Percentiles rank a stretch among this genome's conserved stretches.
These are phyloP conservation scores for Saccharomycopsis vini DNA, from an alignment of 805 yeast genomes.

Conservation along the genomic window DNA sequence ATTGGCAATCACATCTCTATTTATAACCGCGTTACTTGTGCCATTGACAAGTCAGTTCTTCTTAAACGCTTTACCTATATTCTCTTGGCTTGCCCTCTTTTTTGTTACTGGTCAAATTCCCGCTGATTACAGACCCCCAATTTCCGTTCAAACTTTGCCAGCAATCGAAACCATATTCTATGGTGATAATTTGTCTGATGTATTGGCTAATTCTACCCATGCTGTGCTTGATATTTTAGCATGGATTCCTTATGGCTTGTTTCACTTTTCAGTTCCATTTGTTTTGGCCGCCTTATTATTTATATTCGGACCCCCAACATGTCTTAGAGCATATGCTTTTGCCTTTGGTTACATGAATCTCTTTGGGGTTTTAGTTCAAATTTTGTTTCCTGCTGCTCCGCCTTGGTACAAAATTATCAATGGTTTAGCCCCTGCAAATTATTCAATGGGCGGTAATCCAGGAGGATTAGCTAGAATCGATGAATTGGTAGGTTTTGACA, in stretches of 20 bases:
- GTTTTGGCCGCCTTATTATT: slow-evolving; percentile 71
- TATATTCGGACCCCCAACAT: slow-evolving; percentile 85
- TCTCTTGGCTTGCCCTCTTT: slow-evolving; percentile 78
- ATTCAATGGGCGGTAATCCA: slow-evolving; percentile 86
- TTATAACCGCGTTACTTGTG: slow-evolving; percentile 41
- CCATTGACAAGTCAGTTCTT: slow-evolving; percentile 83
- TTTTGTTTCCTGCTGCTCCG: slow-evolving; percentile 87
- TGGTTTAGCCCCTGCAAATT: slow-evolving; percentile 85
- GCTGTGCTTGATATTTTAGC: slow-evolving; percentile 72
- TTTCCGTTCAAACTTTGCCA: slow-evolving; percentile 79
- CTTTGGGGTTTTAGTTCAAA: slow-evolving; percentile 74
- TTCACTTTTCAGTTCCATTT: slow-evolving; percentile 88
- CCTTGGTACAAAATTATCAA: slow-evolving; percentile 90
- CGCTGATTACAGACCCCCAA: slow-evolving; percentile 71
- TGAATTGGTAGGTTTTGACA: slow-evolving; percentile 60
- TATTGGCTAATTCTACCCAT: slow-evolving; percentile 65
- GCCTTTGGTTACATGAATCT: slow-evolving; percentile 94
- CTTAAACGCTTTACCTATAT: slow-evolving; percentile 71
- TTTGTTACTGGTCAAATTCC: slow-evolving; percentile 73
- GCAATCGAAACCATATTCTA: slow-evolving; percentile 86
- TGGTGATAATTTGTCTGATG: slow-evolving; percentile 82
- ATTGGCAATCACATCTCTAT: slow-evolving; percentile 27
- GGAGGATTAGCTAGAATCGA: slow-evolving; percentile 93
- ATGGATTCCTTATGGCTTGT: slow-evolving; percentile 90
- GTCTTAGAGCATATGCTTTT: slow-evolving; percentile 75